Base-by-base conservation (phyloP, 1,284 basidiomycete species). In the Inonotus hispidus region DNA sequence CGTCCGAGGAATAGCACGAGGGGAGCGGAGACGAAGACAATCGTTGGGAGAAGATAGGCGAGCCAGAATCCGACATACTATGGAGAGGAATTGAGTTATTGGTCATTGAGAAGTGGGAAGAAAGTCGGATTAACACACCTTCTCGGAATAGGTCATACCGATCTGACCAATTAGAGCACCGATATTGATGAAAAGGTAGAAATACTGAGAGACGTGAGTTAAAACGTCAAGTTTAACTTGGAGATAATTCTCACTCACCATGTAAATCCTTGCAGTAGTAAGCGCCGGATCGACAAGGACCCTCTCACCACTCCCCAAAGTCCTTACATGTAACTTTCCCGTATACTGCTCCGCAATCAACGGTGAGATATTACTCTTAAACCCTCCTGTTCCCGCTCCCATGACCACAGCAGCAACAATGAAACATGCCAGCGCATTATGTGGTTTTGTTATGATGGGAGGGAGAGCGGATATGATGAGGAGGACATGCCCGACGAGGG, bases 351-450 rank as follows among this genome's bases (percentile, higher is more conserved):
- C 89, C 46, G 90, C 91, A 45, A 93, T 79, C 57, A 93, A 76
- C 0, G 90, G 90, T 0, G 87, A 87, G 61, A 90, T 85, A 70
- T 93, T 93, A 0, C 85, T 71, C 74, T 93, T 93, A 81, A 95
- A 92, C 32, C 85, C 79, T 19, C 92, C 92, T 3, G 92, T 88
- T 7, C 83, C 82, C 23, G 80, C 25, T 53, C 84, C 87, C 73
- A 87, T 92, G 60, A 92, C 74, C 61, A 92, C 71, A 38, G 90
- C 74, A 1, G 87, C 85, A 55, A 92, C 67, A 49, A 79, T 68
- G 69, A 94, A 92, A 41, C 80, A 77, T 1, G 80, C 88, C 25
- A 87, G 72, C 0, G 90, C 80, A 25, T 77, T 74, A 39, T 83
- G 74, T 27, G 75, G 66, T 41, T 85, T 75, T 14, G 81, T 79